Base-by-base conservation (phyloP, 352 stramenopile genomes). In the Hyaloperonospora brassicae region DNA sequence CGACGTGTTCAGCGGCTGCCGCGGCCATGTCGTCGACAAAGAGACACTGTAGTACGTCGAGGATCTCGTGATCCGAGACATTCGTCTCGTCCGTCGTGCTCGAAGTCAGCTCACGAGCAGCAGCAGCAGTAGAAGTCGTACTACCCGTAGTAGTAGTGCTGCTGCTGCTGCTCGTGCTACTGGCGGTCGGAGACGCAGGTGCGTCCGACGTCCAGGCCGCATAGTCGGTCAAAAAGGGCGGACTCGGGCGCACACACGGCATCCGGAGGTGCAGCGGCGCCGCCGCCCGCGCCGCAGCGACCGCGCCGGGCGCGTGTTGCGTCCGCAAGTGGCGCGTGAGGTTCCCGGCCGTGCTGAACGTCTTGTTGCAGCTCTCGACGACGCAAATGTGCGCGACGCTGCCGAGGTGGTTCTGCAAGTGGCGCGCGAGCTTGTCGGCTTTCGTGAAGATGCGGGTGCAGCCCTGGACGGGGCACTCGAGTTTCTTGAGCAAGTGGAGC, bases 241-340 rank as follows among this genome's bases (percentile, higher is more conserved):
- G 47, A 31, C 50, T 69, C 13, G 60, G 51, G 21, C 56, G 62
- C 23, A 49, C 47, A 47, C 61, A 17, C 6, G 60, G 48, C 8
- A 35, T 48, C 24, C 52, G 55, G 23, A 72, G 46, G 8, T 59
- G 52, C 0, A 57, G 49, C 0, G 53, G 54, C 1, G 56, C 55
- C 5, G 56, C 59, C 22, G 60, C 59, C 21, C 64, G 62, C 27
- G 67, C 50, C 27, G 63, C 62, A 27, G 56, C 65, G 39, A 70
- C 62, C 52, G 67, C 63, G 58, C 57, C 61, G 47, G 63, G 66
- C 47, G 70, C 70, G 61, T 86, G 75, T 55, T 86, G 73, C 48
- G 72, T 77, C 39, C 77, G 77, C 54, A 87, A 64, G 62, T 87
- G 76, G 35, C 76, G 73, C 30, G 76, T 87, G 39, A 87, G 68